Evolutionary conservation across 805 yeast species (phyloP), one percentile per base, ranked within the genome.

Genomic region (Starmera caribaea): DNA sequence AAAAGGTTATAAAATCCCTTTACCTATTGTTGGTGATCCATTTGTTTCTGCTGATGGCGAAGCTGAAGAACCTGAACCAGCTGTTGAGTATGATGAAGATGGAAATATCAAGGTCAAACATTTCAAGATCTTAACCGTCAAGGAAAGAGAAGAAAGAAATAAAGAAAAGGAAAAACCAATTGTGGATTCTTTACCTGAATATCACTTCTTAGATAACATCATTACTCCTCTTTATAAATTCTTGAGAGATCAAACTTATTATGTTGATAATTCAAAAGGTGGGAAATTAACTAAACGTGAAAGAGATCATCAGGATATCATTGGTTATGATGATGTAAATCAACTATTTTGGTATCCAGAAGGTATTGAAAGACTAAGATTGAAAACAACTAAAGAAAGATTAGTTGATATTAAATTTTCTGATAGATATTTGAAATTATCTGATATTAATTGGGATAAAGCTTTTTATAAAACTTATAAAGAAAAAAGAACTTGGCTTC

Each of bases 321-420:
- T 87, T 43, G 96, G 96, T 0, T 87, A 87, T 57, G 96, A 87
- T 61, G 96, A 87, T 58, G 74, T 86, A 55, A 87, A 87, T 55
- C 96, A 87, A 51, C 62, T 82, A 14, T 87, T 87, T 54, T 87
- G 96, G 96, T 81, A 82, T 48, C 72, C 77, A 1, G 73, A 77
- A 45, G 89, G 94, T 0, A 65, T 87, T 31, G 76, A 76, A 45
- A 67, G 74, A 39, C 65, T 87, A n/a, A 57, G 59, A 2, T 53
- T 81, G 27, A 54, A 59, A 8, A 65, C 65, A 35, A 63, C 69
- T 5, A 64, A 65, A 32, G 58, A 57, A 5, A 59, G 59, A 34
- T 54, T 84, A 17, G 71, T 84, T 58, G 75, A 73, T 43, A 47
- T 74, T 24, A 69, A 73, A 2, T 62, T 74, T 0, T 49, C 60